Evolutionary conservation across 345 rosid species (phyloP), one percentile per base, ranked within the genome.

Genomic region (Turritis glabra): DNA sequence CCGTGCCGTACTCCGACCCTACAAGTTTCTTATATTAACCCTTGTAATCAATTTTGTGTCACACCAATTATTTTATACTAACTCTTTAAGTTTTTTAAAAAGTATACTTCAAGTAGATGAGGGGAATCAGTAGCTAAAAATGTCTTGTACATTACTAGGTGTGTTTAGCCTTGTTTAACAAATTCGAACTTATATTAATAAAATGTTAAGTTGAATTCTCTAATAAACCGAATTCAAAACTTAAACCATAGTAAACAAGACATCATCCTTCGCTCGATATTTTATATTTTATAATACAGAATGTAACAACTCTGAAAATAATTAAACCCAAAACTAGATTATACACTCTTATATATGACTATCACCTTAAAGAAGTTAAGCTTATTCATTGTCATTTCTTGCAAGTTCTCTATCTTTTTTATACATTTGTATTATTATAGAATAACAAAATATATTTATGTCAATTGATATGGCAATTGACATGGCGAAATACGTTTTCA

Each of bases 1-100:
- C 64, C 46, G 62, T 76, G 57, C 69, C 69, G 41, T 52, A 53
- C 64, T 61, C 60, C 35, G 71, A 53, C 75, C 71, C 75, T 46
- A 63, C 76, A 19, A n/a, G 25, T 41, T 68, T 60, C 29, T 68
- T 51, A 21, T 21, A 57, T 18, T 61, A 69, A 25, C 33, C 48
- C 14, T 53, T 55, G 35, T 38, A 41, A 55, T 55, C 17, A 63
- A 54, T 43, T 27, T n/a, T n/a, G 40, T 52, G 74, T 59, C 62
- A 25, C 67, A 26, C 22, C 37, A 17, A 59, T 59, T 59, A 2
- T 54, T 54, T 47, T 8, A 47, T 9, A n/a, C n/a, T n/a, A 14
- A 14, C 46, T 40, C 46, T 13, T 38, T 5, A 40, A 4, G 17
- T 14, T 40, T 14, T 14, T 40, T 14, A 1, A 40, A 15, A 40